Evolutionary conservation across 352 stramenopile species (phyloP), one percentile per base, ranked within the genome.

Genomic region (Globisporangium paddicum): DNA sequence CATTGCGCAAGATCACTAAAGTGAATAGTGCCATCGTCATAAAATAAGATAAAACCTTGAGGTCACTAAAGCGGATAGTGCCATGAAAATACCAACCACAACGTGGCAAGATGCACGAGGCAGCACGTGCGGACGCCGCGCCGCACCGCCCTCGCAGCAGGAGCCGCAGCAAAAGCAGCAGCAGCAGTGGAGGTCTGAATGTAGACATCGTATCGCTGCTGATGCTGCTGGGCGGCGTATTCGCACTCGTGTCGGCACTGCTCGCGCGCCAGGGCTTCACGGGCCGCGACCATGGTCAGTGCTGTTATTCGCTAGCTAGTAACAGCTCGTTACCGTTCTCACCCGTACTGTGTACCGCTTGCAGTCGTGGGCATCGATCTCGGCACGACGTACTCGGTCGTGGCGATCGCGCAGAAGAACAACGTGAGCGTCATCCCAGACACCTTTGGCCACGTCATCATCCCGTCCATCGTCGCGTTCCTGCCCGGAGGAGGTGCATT

Each of bases 311-410:
- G n/a, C n/a, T n/a, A n/a, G n/a, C n/a, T n/a, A 16, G 28, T 16
- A 26, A 2, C 8, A 16, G 5, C 16, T 51, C 3, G 26, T 44
- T 7, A 34, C 5, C 45, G 13, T 55, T 10, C n/a, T n/a, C n/a
- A n/a, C n/a, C n/a, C n/a, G n/a, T n/a, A n/a, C n/a, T 47, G 8
- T 49, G 21, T 13, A 5, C 13, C 28, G 14, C 41, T 11, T n/a
- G 37, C 28, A 83, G 82, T 87, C 23, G 69, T 91, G 30, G 82
- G 82, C 51, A 84, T 91, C 38, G 82, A 91, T 51, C 68, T 89
- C 14, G 81, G 81, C 41, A 91, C 81, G 42, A 91, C 81, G 63
- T 91, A 88, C 72, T 91, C 81, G 37, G 77, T 88, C 10, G 82
- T 89, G 18, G 82, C 75, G 18, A 88, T 90, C 53, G 72, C 74